Base-by-base conservation (phyloP, 768 basidiomycete species). In the Boletellus ananas region DNA sequence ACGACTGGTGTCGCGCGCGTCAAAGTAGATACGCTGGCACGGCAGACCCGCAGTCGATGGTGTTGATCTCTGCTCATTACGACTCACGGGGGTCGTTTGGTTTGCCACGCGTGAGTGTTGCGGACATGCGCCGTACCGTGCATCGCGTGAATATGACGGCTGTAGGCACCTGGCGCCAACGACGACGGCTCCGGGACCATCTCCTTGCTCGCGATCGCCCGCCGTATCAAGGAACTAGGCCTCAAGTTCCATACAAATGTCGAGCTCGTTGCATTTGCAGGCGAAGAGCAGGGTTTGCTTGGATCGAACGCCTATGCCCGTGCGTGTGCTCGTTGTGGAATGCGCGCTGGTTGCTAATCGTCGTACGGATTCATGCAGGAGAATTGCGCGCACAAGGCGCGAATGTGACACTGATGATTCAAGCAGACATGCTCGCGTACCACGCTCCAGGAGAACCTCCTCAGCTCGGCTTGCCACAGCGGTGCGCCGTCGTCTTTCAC, bases 351-450 rank as follows among this genome's bases (percentile, higher is more conserved):
- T 43, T 3, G 16, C 23, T 31, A 16, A 49, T 25, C 1, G 13
- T 23, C 5, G 6, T n/a, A 5, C 16, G 25, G 9, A 33, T 17
- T 18, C 11, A 10, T 18, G 1, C 58, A 90, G 88, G 72, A 18
- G 74, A 84, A 60, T 62, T 94, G 61, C 75, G 81, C 48, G 69
- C 67, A 25, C 66, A 67, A 17, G 72, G 79, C 49, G 83, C 81
- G 21, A 85, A 90, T 56, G 70, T 95, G 40, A 81, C 86, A 1
- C 62, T 95, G 31, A 90, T 94, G 80, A 75, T 94, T 43, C 94
- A 95, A 66, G 89, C 89, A 0, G 94, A 96, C 60, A 95, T 95
- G 94, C 77, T 90, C 36, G 94, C 82, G 0, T 95, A 93, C 64
- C 90, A 83, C 53, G 82, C 73, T 17, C 80, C 82, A 0, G 79